These are phyloP conservation scores for Musa balbisiana DNA, from an alignment of 202 grass and related monocot species.

Conservation along the genomic window DNA sequence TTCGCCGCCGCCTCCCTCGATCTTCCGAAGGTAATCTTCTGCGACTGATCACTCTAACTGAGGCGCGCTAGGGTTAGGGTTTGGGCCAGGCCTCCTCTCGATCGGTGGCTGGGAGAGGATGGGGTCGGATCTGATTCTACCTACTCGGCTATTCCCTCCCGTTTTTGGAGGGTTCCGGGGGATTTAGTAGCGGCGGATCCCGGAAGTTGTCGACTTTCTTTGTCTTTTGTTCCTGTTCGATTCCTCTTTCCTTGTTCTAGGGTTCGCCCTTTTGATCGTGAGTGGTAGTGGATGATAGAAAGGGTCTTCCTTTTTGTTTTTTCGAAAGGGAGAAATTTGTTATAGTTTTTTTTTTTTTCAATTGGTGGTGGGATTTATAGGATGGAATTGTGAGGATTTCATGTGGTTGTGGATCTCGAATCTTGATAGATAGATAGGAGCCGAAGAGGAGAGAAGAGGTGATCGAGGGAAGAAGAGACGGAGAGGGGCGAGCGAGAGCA, in stretches of 20 bases:
- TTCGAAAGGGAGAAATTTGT: neutral
- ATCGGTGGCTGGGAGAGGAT: neutral
- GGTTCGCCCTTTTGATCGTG: neutral
- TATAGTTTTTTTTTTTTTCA: neutral
- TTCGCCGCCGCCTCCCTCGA: neutral
- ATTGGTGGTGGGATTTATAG: neutral
- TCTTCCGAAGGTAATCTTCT: neutral
- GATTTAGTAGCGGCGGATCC: neutral
- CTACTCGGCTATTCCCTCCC: conserved; percentile 9
- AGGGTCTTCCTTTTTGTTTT: conserved; percentile 1
- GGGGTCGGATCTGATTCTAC: neutral
- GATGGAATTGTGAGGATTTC: neutral
- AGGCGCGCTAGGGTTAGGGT: neutral
- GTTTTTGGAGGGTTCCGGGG: conserved; percentile 15
- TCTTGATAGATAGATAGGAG: neutral
- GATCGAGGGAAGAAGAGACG: conserved; percentile 28
- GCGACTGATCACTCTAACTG: neutral
- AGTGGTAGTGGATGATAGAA: neutral
- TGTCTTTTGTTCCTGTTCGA: neutral
- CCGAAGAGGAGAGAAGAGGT: neutral
- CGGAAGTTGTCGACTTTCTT: neutral
- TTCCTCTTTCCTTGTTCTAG: neutral
- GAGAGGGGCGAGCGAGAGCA: conserved; percentile 46
- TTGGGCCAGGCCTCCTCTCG: neutral
- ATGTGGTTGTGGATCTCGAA: neutral